phyloP scores from a whole-genome alignment of 495 filamentous ascomycete genomes.

The Daldinia vernicosa region DNA sequence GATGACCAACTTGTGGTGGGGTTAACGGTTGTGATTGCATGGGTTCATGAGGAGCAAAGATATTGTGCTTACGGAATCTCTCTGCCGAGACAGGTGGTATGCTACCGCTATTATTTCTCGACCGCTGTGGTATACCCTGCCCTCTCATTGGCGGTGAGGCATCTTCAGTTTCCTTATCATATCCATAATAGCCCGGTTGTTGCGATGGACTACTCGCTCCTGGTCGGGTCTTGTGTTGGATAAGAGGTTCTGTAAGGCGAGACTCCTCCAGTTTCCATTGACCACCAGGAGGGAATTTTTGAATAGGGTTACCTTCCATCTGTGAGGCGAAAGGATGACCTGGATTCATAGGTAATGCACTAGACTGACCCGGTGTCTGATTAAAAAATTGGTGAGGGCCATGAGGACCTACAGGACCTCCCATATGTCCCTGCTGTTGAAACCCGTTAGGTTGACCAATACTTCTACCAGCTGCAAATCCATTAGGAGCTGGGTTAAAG shows the following conservation, averaged over 20 bases:
- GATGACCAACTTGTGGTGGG: constrained; percentile 26
- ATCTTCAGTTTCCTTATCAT: constrained; percentile 58
- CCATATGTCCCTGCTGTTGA: constrained; percentile 36
- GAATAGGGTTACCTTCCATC: constrained; percentile 38
- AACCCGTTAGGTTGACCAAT: constrained; percentile 33
- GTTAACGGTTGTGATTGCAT: constrained; percentile 36
- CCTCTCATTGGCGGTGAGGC: constrained; percentile 13
- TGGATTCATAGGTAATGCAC: constrained; percentile 25
- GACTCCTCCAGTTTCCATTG: constrained; percentile 58
- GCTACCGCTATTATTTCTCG: constrained; percentile 39
- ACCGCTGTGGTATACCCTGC: constrained; percentile 20
- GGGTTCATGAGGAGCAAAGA: constrained; percentile 31
- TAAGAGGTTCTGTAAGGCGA: constrained; percentile 55
- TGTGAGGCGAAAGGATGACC: constrained; percentile 38
- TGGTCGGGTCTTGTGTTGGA: constrained; percentile 49
- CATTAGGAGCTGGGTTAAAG: constrained; percentile 35
- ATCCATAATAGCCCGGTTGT: constrained; percentile 48
- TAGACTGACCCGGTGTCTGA: constrained; percentile 24
- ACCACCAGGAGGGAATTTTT: constrained; percentile 41
- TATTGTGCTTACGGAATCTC: constrained; percentile 47
- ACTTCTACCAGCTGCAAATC: constrained; percentile 43
- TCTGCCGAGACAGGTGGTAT: constrained; percentile 53
- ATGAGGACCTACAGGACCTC: constrained; percentile 29
- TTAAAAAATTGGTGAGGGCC: constrained; percentile 18
- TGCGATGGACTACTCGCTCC: constrained; percentile 49